Conservation (phyloP, 305 asterid species). For the Fraxinus albicans region DNA sequence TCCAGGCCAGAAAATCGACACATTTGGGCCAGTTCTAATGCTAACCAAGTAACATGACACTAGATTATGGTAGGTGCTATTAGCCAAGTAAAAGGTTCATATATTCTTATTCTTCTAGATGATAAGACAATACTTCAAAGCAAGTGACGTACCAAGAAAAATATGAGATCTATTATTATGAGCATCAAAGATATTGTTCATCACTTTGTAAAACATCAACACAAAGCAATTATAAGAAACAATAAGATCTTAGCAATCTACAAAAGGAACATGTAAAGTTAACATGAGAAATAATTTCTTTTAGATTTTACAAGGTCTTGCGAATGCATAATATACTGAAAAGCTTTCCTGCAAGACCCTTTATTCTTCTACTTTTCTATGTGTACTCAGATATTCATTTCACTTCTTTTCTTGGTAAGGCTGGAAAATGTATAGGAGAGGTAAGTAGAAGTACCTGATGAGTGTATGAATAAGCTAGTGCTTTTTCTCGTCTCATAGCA, state of each 20-base stretch:
- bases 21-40: neutral
- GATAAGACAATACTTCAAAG: neutral
- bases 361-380: neutral
- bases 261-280: neutral
- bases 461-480: conserved; percentile 90
- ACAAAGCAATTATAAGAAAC: neutral
- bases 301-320: neutral
- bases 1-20: neutral
- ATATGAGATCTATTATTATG: neutral
- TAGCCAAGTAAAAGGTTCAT: neutral
- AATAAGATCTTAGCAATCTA: neutral
- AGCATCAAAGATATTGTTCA: neutral
- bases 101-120: neutral
- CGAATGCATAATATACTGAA: neutral
- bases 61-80: neutral
- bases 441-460: conserved; percentile 69
- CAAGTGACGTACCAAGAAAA: neutral
- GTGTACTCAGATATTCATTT: neutral
- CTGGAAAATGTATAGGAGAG: neutral
- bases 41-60: neutral
- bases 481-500: conserved; percentile 88
- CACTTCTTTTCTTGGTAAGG: neutral
- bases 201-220: neutral
- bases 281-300: neutral
- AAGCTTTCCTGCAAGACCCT: neutral